These are phyloP conservation scores for Sporothrix euskadiensis DNA, from an alignment of 2,329 filamentous ascomycete species.

Conservation along the genomic window DNA sequence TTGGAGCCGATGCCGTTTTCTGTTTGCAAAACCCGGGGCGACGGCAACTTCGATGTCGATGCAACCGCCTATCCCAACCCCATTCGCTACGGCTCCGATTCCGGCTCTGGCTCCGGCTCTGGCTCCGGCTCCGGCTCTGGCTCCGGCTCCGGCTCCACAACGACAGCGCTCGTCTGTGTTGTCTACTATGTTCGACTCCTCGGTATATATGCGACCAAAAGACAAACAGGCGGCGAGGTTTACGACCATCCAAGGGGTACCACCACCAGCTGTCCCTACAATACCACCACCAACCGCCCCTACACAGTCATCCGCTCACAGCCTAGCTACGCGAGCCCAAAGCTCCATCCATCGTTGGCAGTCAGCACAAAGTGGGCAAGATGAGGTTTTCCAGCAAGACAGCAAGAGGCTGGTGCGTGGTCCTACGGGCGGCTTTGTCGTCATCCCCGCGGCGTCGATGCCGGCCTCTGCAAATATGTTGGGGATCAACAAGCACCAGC, in stretches of 20 bases:
- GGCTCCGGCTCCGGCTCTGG: no score
- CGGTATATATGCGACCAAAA: background rate
- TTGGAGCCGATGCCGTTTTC: slow-evolving; percentile 88
- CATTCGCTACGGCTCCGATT: background rate
- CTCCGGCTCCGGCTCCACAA: background rate
- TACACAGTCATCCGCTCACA: background rate
- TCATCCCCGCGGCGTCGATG: slow-evolving; percentile 10
- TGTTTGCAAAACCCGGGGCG: slow-evolving; percentile 52
- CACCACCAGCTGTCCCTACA: background rate
- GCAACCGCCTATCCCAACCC: background rate
- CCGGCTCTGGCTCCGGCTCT: background rate
- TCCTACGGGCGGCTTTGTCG: background rate
- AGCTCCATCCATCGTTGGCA: background rate
- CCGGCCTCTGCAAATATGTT: background rate
- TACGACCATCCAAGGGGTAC: background rate
- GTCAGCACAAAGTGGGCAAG: background rate
- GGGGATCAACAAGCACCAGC: background rate
- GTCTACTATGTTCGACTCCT: background rate
- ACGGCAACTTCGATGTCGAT: background rate
- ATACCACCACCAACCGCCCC: background rate
- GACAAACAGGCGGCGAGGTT: background rate
- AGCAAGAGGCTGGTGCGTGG: background rate
- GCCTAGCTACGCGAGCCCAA: background rate
- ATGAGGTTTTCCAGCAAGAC: background rate
- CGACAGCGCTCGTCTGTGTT: background rate